These are phyloP conservation scores for Hamigera avellanea DNA, from an alignment of 495 filamentous ascomycete species.

Conservation along the genomic window DNA sequence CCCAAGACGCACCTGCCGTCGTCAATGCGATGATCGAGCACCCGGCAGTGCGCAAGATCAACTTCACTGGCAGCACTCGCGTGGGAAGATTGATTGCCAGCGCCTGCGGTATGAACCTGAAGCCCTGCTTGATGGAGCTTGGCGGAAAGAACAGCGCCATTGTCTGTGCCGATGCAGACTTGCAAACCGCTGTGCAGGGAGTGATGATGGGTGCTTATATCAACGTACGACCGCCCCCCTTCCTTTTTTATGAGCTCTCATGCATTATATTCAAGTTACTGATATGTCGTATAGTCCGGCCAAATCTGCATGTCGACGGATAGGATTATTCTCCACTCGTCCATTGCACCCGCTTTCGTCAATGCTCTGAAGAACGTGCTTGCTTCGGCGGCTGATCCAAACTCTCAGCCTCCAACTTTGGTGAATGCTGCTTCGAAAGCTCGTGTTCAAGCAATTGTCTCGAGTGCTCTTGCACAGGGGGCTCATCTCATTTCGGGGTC, in stretches of 20 bases:
- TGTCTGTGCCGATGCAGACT: slow-evolving; percentile 45
- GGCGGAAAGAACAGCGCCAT: slow-evolving; percentile 51
- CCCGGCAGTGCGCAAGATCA: slow-evolving; percentile 46
- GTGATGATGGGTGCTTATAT: slow-evolving; percentile 40
- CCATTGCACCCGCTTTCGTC: slow-evolving; percentile 48
- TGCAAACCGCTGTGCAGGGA: slow-evolving; percentile 37
- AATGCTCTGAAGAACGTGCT: slow-evolving; percentile 32
- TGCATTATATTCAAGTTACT: background rate
- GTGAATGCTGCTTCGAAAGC: slow-evolving; percentile 47
- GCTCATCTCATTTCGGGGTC: slow-evolving; percentile 50
- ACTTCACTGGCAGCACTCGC: slow-evolving; percentile 48
- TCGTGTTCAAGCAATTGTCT: slow-evolving; percentile 51
- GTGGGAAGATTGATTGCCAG: slow-evolving; percentile 46
- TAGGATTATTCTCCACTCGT: slow-evolving; percentile 67
- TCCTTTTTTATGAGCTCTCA: too few species aligned
- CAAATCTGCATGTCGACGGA: slow-evolving; percentile 92
- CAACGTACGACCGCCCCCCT: slow-evolving; percentile 20
- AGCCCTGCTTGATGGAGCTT: slow-evolving; percentile 51
- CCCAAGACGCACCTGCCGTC: slow-evolving; percentile 40
- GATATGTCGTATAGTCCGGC: slow-evolving; percentile 37
- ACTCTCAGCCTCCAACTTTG: slow-evolving; percentile 43
- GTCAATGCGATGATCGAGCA: slow-evolving; percentile 46
- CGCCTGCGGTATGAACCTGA: slow-evolving; percentile 39
- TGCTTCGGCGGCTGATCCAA: slow-evolving; percentile 28
- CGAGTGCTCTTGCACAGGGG: slow-evolving; percentile 51